Base-by-base conservation (phyloP, 75 land plant species). In the Azolla pinnata region DNA sequence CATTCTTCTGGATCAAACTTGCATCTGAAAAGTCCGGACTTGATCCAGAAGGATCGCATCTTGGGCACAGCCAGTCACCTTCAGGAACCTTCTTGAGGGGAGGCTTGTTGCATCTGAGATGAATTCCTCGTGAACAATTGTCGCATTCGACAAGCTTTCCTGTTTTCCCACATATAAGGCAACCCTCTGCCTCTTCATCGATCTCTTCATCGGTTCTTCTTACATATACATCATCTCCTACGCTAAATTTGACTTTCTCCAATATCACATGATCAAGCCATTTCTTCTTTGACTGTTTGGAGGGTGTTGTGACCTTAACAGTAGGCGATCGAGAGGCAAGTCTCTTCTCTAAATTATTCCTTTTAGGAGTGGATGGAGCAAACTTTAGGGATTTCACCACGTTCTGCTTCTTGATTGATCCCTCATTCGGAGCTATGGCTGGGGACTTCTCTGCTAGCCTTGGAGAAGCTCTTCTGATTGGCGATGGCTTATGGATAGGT, bases 181-280 rank as follows among this genome's bases (percentile, higher is more conserved):
- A 95, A 21, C 86, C 87, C 67, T 95, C 99, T 14, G 74, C 56
- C 54, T 88, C 90, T 23, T 66, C 66, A 47, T 83, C 83, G 0
- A 80, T 82, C 17, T 74, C 75, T 28, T 74, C 80, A 56, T 68
- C 84, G 40, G 69, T 74, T 67, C 81, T 81, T 70, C 78, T 80
- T 42, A 95, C 81, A 59, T 95, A 95, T 27, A 95, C 99, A 60
- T 86, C 90, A 34, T 93, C 90, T 18, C 99, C 99, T 0, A 79
- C 78, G 44, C 24, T 59, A 56, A 81, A 89, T 57, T 83, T 84
- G 0, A 69, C 73, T 4, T 71, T 90, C 47, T 85, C 86, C 38
- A 72, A 75, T 32, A 63, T 71, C 16, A 80, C 88, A 26, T 27
- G 14, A 52, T 52, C 29, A 52, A 52, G 54, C 24, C 18, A 52